Evolutionary conservation across 352 stramenopile species (phyloP).

Genomic region (Phytophthora idaei): DNA sequence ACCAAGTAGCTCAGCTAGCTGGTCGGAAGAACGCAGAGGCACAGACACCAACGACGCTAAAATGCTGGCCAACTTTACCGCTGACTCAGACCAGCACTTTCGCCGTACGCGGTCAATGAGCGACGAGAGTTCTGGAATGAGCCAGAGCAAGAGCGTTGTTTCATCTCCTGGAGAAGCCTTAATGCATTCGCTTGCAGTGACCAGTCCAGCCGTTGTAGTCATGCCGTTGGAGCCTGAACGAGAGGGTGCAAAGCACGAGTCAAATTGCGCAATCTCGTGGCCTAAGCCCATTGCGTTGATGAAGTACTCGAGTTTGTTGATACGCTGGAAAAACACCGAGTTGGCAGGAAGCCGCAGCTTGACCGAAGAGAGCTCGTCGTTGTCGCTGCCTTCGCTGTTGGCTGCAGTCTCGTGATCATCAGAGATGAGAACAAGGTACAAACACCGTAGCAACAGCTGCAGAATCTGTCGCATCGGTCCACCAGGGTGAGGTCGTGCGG

Average conservation of each 20-base stretch:
- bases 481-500: conserved; percentile 71
- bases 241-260: conserved; percentile 76
- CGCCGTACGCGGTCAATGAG: conserved; percentile 70
- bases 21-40: conserved; percentile 70
- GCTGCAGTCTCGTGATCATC: conserved; percentile 43
- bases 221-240: conserved; percentile 46
- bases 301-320: conserved; percentile 89
- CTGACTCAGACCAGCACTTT: conserved; percentile 77
- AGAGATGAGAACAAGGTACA: conserved; percentile 71
- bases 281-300: conserved; percentile 80
- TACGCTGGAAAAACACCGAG: conserved; percentile 71
- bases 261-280: conserved; percentile 71
- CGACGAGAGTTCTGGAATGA: conserved; percentile 71
- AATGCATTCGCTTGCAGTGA: conserved; percentile 61
- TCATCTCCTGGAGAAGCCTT: conserved; percentile 76
- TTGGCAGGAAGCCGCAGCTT: conserved; percentile 56
- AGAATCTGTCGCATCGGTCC: conserved; percentile 86
- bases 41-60: conserved; percentile 65
- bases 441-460: conserved; percentile 71
- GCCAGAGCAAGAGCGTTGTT: conserved; percentile 77
- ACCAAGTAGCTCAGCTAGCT: conserved; percentile 58
- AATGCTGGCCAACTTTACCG: conserved; percentile 70
- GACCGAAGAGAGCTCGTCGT: conserved; percentile 31
- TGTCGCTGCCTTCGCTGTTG: conserved; percentile 31
- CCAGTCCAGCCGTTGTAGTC: conserved; percentile 47